Evolutionary conservation across 306 rosid genomes (phyloP).

Genomic region (Trichosanthes cucumerina): DNA sequence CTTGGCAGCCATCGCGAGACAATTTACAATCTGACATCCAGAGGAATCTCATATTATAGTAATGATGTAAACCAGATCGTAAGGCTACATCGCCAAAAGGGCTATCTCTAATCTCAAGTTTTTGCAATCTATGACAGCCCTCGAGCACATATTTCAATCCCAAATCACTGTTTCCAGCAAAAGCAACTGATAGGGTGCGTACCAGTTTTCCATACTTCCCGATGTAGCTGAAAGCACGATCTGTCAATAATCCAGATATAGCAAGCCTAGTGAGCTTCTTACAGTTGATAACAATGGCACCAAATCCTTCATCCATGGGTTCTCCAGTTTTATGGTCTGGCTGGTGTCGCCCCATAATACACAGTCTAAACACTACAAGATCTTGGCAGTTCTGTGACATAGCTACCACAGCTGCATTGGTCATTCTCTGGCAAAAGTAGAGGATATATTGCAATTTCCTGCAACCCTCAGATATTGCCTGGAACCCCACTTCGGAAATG

Average conservation of each 20-base stretch:
- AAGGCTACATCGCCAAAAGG: slow-evolving; percentile 79
- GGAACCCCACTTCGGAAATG: slow-evolving; percentile 70
- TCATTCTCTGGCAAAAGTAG: slow-evolving; percentile 73
- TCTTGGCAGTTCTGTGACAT: slow-evolving; percentile 83
- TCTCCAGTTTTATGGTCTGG: slow-evolving; percentile 46
- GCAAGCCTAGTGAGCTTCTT: slow-evolving; percentile 89
- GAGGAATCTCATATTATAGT: slow-evolving; percentile 78
- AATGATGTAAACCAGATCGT: slow-evolving; percentile 64
- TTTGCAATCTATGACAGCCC: slow-evolving; percentile 71
- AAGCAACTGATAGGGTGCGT: slow-evolving; percentile 77
- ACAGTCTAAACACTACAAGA: slow-evolving; percentile 74
- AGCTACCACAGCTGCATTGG: slow-evolving; percentile 79
- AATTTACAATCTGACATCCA: slow-evolving; percentile 72
- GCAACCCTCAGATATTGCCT: slow-evolving; percentile 83
- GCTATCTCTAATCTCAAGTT: slow-evolving; percentile 83
- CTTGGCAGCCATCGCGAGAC: slow-evolving; percentile 58
- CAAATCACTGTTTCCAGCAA: slow-evolving; percentile 65
- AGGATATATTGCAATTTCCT: slow-evolving; percentile 58
- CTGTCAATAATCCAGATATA: slow-evolving; percentile 72
- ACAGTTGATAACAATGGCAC: slow-evolving; percentile 86
- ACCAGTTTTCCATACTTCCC: slow-evolving; percentile 64
- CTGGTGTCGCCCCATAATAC: slow-evolving; percentile 62
- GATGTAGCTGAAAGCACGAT: slow-evolving; percentile 54
- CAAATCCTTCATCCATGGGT: slow-evolving; percentile 89
- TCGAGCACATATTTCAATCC: slow-evolving; percentile 55